Conservation (phyloP, 768 basidiomycete species). For the Pleurotus sapidus region DNA sequence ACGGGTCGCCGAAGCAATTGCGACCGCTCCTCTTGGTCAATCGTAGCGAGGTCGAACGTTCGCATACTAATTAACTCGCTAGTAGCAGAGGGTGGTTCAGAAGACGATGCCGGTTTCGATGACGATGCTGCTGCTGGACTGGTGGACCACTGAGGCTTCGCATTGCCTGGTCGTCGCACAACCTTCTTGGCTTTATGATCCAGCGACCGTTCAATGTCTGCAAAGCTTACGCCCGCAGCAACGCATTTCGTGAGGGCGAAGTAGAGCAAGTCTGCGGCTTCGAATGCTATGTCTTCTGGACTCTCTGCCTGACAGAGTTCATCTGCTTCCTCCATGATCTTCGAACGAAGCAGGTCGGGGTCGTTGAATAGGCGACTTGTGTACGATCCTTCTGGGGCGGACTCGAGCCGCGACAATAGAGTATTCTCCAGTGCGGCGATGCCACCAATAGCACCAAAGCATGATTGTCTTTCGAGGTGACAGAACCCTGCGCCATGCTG, state of each 20-base stretch:
- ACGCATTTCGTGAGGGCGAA: constrained; percentile 87
- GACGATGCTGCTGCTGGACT: constrained; percentile 24
- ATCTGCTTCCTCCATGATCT: constrained; percentile 98
- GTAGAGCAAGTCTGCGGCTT: constrained; percentile 93
- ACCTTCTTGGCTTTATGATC: constrained; percentile 86
- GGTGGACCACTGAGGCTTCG: constrained; percentile 77
- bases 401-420: constrained; percentile 63
- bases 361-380: constrained; percentile 86
- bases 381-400: constrained; percentile 90
- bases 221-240: constrained; percentile 74
- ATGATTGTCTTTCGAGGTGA: constrained; percentile 82
- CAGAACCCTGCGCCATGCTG: constrained; percentile 94
- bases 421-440: constrained; percentile 79
- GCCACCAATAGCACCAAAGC: constrained; percentile 84
- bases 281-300: constrained; percentile 84
- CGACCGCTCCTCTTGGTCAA: constrained; percentile 51
- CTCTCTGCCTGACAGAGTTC: constrained; percentile 86
- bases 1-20: constrained; percentile 86
- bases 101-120: constrained; percentile 23
- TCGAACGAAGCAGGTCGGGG: constrained; percentile 76
- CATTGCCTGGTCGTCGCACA: constrained; percentile 85
- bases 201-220: constrained; percentile 81
- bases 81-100: constrained; percentile 13
- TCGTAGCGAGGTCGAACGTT: constrained; percentile 54
- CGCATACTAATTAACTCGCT: constrained; percentile 73